A percentile compares a stretch with the other conserved stretches of the same genome.
These are phyloP conservation scores for Chenopodium album DNA, from an alignment of 148 eudicot genomes.

Conservation along the genomic window DNA sequence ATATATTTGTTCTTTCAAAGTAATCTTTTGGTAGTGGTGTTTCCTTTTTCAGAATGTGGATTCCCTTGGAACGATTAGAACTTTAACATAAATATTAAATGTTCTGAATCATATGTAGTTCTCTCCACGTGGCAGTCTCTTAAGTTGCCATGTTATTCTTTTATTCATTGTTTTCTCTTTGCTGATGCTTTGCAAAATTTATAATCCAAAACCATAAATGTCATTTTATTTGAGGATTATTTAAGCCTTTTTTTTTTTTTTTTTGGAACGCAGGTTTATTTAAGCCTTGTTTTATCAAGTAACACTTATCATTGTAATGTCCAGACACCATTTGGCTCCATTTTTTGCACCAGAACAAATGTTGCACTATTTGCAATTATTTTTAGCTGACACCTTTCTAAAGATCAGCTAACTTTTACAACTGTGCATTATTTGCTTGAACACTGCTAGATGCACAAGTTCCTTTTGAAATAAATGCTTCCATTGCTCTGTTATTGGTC, in stretches of 20 bases:
- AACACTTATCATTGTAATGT: no score
- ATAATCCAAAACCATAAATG: neutral
- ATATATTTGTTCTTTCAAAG: conserved; percentile 4
- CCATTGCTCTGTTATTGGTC: neutral
- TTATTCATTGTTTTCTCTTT: neutral
- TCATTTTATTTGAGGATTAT: no score
- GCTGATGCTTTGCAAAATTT: neutral
- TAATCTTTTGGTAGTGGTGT: neutral
- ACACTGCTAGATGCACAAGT: neutral
- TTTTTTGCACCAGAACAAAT: no score
- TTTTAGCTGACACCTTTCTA: no score
- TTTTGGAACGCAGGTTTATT: no score
- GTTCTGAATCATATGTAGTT: neutral
- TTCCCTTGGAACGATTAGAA: neutral
- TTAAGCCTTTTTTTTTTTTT: no score
- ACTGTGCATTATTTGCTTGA: neutral
- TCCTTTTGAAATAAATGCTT: neutral
- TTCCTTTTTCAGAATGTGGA: neutral
- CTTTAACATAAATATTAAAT: neutral
- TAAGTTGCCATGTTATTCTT: neutral
- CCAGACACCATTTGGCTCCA: no score
- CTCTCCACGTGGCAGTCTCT: neutral
- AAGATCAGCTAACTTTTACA: no score
- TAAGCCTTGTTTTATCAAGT: no score
- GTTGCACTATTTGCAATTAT: no score